Evolutionary conservation across 2,329 filamentous ascomycete species (phyloP).

Genomic region (Bipolaris sorokiniana): DNA sequence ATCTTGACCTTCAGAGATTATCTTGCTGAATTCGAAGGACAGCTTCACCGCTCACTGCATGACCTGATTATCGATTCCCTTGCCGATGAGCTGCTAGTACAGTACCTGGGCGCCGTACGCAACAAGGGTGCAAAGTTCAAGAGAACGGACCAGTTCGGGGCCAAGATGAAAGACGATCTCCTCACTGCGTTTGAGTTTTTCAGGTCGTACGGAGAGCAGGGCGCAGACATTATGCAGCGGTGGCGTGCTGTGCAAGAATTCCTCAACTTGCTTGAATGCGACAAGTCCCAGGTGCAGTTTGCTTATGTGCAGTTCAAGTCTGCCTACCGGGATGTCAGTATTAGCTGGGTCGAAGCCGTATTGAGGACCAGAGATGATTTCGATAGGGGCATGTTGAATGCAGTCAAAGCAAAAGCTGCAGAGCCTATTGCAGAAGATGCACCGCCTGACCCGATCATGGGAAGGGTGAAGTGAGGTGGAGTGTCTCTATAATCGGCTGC

Average conservation of each 20-base stretch:
- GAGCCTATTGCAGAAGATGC: slow-evolving; percentile 78
- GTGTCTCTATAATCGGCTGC: not conserved
- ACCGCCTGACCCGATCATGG: slow-evolving; percentile 87
- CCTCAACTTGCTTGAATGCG: slow-evolving; percentile 74
- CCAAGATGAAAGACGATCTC: slow-evolving; percentile 93
- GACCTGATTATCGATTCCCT: slow-evolving; percentile 95
- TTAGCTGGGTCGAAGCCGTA: slow-evolving; percentile 94
- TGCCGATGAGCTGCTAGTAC: slow-evolving; percentile 84
- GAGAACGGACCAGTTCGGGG: slow-evolving; percentile 82
- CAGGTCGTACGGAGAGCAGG: slow-evolving; percentile 56
- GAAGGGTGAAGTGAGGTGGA: slow-evolving; percentile 73
- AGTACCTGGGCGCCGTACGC: slow-evolving; percentile 81
- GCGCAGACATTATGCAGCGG: slow-evolving; percentile 79
- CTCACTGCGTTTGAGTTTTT: slow-evolving; percentile 91
- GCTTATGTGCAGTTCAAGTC: slow-evolving; percentile 84
- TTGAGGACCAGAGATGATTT: slow-evolving; percentile 89
- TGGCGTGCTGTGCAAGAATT: slow-evolving; percentile 92
- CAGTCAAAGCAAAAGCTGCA: slow-evolving; percentile 86
- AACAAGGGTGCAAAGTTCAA: slow-evolving; percentile 92
- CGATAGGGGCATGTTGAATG: slow-evolving; percentile 85
- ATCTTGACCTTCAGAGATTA: slow-evolving; percentile 96
- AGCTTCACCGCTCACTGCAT: slow-evolving; percentile 83
- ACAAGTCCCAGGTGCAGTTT: slow-evolving; percentile 75
- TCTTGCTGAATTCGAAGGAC: slow-evolving; percentile 80
- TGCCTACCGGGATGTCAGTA: slow-evolving; percentile 90